These are phyloP conservation scores for Fusarium sp. DNA, from an alignment of 2,329 filamentous ascomycete genomes.

Conservation along the genomic window DNA sequence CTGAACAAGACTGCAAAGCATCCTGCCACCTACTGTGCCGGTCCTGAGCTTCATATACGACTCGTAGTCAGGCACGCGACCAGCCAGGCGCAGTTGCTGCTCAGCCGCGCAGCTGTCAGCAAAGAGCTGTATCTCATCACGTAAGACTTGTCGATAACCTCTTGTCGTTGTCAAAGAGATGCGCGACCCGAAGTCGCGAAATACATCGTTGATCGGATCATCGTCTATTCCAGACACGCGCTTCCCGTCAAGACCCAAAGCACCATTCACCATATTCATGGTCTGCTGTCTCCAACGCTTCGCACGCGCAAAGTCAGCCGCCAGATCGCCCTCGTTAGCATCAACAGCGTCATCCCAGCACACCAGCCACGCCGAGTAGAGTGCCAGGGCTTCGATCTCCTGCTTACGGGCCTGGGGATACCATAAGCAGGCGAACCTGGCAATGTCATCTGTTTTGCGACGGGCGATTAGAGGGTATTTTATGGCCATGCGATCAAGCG, in stretches of 20 bases:
- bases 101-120: constrained; percentile 45
- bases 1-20: constrained; percentile 46
- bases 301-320: constrained; percentile 43
- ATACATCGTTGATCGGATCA: constrained; percentile 43
- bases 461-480: constrained; percentile 45
- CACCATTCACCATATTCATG: constrained; percentile 26
- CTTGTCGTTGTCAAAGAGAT: constrained; percentile 5
- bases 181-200: constrained; percentile 41
- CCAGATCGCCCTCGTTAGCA: constrained; percentile 46
- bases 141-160: constrained; percentile 36
- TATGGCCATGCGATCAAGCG: constrained; percentile 50
- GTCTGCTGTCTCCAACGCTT: constrained; percentile 45
- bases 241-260: constrained; percentile 30
- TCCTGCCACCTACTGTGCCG: constrained; percentile 44
- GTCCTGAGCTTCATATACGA: constrained; percentile 48
- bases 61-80: constrained; percentile 42
- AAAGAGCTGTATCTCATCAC: constrained; percentile 42
- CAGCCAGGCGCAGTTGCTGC: constrained; percentile 44
- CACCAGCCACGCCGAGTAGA: constrained; percentile 48
- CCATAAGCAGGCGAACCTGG: constrained; percentile 32
- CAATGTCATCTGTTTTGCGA: constrained; percentile 52
- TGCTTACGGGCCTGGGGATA: constrained; percentile 40
- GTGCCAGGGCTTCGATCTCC: constrained; percentile 39
- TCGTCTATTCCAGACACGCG: neutral
- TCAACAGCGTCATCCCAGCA: constrained; percentile 52